Evolutionary conservation across 1,284 basidiomycete genomes (phyloP), one percentile per base, ranked within the genome.

Genomic region (Volvariella surrecta): DNA sequence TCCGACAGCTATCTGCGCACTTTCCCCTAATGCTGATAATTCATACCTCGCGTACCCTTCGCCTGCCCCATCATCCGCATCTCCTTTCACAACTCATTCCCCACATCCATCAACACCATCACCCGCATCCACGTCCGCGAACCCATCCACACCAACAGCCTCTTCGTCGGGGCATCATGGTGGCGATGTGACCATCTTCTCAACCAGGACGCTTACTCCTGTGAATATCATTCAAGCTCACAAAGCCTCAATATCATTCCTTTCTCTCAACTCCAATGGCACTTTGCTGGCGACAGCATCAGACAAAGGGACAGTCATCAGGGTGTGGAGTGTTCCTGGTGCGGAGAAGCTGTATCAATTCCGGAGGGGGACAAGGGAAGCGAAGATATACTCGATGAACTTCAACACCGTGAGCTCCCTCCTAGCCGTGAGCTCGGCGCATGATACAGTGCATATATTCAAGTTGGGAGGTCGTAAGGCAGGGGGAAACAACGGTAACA

Each of bases 401-500:
- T 98, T 97, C 64, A 99, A 99, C 57, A 63, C 81, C 2, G 81
- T 90, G 30, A 82, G 79, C 15, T 86, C 82, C 2, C 62, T 99
- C 10, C 66, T 99, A 11, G 91, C 90, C 2, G 94, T 97, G 4
- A 89, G 84, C 54, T 87, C 81, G 6, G 95, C 93, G 50, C 90
- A 93, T 49, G 93, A 93, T 52, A 99, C 95, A 6, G 93, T 99
- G 28, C 96, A 99, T 63, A 87, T 99, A 41, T 99, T 97, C 70
- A 91, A 90, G 59, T 71, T 99, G 3, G 75, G 76, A 16, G 41
- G 44, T 20, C 55, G 51, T 39, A 55, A 51, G 16, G 37, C 16
- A 24, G 42, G 37, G 19, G 30, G 45, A 7, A 41, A 31, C 6
- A 43, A 32, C n/a, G 72, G 9, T 15, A 39, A 15, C 38, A 39